Evolutionary conservation across 352 stramenopile species (phyloP), one percentile per base, ranked within the genome.

Genomic region (Saprolegnia diclina): DNA sequence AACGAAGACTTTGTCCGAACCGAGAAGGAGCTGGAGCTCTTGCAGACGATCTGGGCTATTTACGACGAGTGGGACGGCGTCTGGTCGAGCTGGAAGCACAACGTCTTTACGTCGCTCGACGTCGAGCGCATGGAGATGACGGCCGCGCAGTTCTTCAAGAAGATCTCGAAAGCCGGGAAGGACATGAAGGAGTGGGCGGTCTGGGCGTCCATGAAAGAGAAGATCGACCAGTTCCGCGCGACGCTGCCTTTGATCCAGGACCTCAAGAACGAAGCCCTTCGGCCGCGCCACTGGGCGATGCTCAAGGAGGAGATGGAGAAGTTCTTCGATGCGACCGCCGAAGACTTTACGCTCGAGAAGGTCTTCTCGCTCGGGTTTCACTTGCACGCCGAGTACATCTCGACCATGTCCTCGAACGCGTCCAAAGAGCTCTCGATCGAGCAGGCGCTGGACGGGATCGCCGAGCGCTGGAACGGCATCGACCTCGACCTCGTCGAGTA

Each of bases 391-490:
- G 89, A 96, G 54, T 96, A 97, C 55, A 97, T 98, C 64, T 91
- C 85, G 65, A 96, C 91, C 0, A 71, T 98, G 45, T 96, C 86
- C 5, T 81, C 79, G 16, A 97, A 96, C 69, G 92, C 92, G 0
- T 87, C 91, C 56, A 97, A 98, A 62, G 92, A 98, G 70, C 64
- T 98, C 14, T 92, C 80, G 19, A 98, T 98, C 42, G 92, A 97
- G 71, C 81, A 95, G 70, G 87, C 81, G 1, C 76, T 98, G 0
- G 85, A 92, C 24, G 79, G 78, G 14, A 94, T 98, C 24, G 88
- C 94, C 61, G 83, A 81, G 53, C 85, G 91, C n/a, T 98, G 92
- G 92, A 74, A 74, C 48, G 67, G 54, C 0, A 93, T 97, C 44
- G 79, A 95, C 50, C 85, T 98, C 37, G 90, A 97, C 37, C 94